These are phyloP conservation scores for Nyssa sinensis DNA, from an alignment of 148 eudicot genomes.

Conservation along the genomic window DNA sequence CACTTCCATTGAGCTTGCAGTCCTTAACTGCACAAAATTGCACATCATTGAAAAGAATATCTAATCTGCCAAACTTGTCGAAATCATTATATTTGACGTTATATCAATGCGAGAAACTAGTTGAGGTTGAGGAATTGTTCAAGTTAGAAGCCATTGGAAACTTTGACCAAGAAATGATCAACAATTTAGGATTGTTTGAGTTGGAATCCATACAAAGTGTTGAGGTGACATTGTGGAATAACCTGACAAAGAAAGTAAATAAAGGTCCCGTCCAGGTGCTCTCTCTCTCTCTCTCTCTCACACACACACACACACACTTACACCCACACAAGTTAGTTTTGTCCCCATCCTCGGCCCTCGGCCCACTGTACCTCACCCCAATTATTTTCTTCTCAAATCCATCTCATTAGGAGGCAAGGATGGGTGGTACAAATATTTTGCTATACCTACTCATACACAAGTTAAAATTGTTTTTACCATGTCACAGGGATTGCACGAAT, in stretches of 20 bases:
- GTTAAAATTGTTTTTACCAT: neutral
- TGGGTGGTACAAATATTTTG: no score
- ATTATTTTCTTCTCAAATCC: no score
- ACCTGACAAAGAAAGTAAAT: neutral
- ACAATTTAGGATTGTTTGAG: neutral
- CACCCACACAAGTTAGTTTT: neutral
- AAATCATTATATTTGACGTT: neutral
- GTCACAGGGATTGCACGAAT: conserved; percentile 16
- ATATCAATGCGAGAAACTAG: neutral
- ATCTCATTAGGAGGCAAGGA: no score
- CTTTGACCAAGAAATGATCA: neutral
- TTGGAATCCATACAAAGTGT: neutral
- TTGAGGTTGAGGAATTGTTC: conserved; percentile 5
- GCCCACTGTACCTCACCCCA: no score
- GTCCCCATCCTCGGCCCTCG: no score
- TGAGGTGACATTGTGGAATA: conserved; percentile 3
- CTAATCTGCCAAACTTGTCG: neutral
- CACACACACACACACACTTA: neutral
- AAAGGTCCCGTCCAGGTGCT: conserved; percentile 5
- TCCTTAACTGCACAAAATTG: neutral
- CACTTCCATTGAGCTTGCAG: neutral
- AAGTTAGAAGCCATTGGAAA: conserved; percentile 9
- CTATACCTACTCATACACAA: no score
- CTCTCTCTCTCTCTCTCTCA: neutral
- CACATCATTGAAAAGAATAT: neutral